Evolutionary conservation across 495 filamentous ascomycete species (phyloP).

Genomic region (Rostrohypoxylon terebratum): DNA sequence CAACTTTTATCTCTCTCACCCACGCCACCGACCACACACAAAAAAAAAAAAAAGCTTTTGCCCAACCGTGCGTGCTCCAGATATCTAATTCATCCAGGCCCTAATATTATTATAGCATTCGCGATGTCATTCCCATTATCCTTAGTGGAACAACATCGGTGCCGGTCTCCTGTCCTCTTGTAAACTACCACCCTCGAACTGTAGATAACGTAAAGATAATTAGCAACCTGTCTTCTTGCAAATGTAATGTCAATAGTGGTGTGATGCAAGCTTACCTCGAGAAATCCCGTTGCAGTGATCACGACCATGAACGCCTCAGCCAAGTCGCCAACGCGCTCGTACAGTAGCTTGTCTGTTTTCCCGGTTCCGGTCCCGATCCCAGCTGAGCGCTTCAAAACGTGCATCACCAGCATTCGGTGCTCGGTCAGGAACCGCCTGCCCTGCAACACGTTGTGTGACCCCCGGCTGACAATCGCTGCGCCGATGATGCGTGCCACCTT

Average conservation of each 20-base stretch:
- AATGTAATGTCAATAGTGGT: background rate
- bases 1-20: background rate
- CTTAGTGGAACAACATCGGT: constrained; percentile 44
- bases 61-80: constrained; percentile 11
- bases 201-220: constrained; percentile 20
- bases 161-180: constrained; percentile 37
- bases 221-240: background rate
- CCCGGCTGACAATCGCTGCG: constrained; percentile 79
- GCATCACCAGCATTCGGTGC: constrained; percentile 81
- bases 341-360: constrained; percentile 52
- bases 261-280: constrained; percentile 61
- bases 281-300: constrained; percentile 68
- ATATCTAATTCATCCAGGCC: background rate
- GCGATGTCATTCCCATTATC: background rate
- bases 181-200: constrained; percentile 58
- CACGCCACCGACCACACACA: background rate
- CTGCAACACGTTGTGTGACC: constrained; percentile 83
- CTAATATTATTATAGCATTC: background rate
- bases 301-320: constrained; percentile 69
- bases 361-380: constrained; percentile 70
- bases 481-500: constrained; percentile 85
- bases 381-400: constrained; percentile 90
- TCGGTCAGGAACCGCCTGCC: constrained; percentile 80
- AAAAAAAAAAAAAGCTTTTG: background rate
- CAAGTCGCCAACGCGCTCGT: constrained; percentile 64